Percentiles rank a stretch among this genome's conserved stretches.
These are phyloP conservation scores for Cyclaneusma minus DNA, from an alignment of 2,329 filamentous ascomycete species.

Conservation along the genomic window DNA sequence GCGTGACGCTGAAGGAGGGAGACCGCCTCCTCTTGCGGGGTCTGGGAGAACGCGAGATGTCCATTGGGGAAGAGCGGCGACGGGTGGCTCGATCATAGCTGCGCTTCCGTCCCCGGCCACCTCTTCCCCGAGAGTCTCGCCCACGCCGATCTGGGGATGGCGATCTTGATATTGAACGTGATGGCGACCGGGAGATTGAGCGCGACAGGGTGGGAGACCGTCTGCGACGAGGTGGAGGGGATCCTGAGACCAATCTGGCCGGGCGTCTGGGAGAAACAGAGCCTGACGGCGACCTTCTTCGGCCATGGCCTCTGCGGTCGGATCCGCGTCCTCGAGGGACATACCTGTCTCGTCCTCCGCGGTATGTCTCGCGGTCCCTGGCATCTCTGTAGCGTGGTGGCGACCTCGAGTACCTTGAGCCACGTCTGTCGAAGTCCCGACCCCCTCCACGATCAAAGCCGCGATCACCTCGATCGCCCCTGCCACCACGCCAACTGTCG, in stretches of 20 bases:
- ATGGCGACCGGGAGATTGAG: neutral
- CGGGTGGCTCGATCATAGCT: slow-evolving; percentile 16
- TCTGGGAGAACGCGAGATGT: slow-evolving; percentile 9
- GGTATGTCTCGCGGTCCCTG: slow-evolving; percentile 33
- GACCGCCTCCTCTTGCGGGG: slow-evolving; percentile 17
- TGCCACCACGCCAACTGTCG: slow-evolving; percentile 27
- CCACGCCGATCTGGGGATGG: slow-evolving; percentile 15
- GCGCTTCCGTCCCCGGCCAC: slow-evolving; percentile 13
- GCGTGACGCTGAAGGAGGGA: slow-evolving; percentile 12
- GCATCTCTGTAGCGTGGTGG: slow-evolving; percentile 13
- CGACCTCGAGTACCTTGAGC: slow-evolving; percentile 23
- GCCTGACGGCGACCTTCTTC: slow-evolving; percentile 12
- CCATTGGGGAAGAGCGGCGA: slow-evolving; percentile 13
- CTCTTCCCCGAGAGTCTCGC: slow-evolving; percentile 13
- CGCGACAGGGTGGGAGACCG: slow-evolving; percentile 4
- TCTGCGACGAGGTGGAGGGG: slow-evolving; percentile 15
- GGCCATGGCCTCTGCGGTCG: slow-evolving; percentile 14
- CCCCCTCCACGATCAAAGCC: slow-evolving; percentile 25
- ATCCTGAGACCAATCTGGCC: slow-evolving; percentile 19
- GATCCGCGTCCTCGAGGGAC: slow-evolving; percentile 17
- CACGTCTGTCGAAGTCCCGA: slow-evolving; percentile 18
- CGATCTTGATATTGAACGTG: slow-evolving; percentile 11
- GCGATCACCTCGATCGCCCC: slow-evolving; percentile 34
- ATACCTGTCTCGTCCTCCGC: slow-evolving; percentile 19
- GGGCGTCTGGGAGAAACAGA: slow-evolving; percentile 16